phyloP scores from a whole-genome alignment of 1,284 basidiomycete genomes.

The Austroboletus novae-zelandiae region DNA sequence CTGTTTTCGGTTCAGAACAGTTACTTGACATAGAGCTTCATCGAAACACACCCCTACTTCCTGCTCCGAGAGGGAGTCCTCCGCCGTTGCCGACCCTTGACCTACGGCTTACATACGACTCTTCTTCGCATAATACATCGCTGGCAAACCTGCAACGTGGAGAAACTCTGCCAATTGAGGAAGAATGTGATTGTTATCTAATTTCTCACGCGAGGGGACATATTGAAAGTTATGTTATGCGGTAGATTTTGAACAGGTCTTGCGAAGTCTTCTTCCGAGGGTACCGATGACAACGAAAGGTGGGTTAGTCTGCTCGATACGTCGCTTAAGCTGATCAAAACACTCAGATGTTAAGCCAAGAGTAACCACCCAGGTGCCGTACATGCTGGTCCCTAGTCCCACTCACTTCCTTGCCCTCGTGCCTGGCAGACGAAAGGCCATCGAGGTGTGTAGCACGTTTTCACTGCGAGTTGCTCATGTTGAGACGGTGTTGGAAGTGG shows the following conservation, averaged over 20 bases:
- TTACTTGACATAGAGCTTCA: slow-evolving; percentile 71
- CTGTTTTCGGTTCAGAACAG: slow-evolving; percentile 65
- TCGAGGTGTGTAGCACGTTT: slow-evolving; percentile 51
- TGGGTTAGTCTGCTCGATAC: slow-evolving; percentile 20
- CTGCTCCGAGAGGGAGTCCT: slow-evolving; percentile 28
- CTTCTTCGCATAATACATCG: background rate
- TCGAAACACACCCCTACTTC: slow-evolving; percentile 52
- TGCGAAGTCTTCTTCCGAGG: slow-evolving; percentile 45
- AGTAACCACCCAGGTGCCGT: slow-evolving; percentile 42
- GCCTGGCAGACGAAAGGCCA: slow-evolving; percentile 63
- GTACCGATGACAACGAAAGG: slow-evolving; percentile 64
- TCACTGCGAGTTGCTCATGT: background rate
- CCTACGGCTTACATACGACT: slow-evolving; percentile 10
- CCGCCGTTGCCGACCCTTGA: slow-evolving; percentile 30
- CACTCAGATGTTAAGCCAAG: slow-evolving; percentile 40
- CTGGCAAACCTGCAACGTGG: slow-evolving; percentile 1
- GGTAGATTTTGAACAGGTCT: slow-evolving; percentile 40
- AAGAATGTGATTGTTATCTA: slow-evolving; percentile 21
- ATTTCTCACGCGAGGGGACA: background rate
- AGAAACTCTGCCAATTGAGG: slow-evolving; percentile 4
- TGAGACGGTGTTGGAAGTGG: slow-evolving; percentile 47
- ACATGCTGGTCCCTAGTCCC: slow-evolving; percentile 48
- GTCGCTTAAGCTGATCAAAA: slow-evolving; percentile 2
- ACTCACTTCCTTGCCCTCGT: slow-evolving; percentile 47
- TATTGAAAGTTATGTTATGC: background rate